Evolutionary conservation across 2,329 filamentous ascomycete species (phyloP).

Genomic region (Ophiostoma sp.): DNA sequence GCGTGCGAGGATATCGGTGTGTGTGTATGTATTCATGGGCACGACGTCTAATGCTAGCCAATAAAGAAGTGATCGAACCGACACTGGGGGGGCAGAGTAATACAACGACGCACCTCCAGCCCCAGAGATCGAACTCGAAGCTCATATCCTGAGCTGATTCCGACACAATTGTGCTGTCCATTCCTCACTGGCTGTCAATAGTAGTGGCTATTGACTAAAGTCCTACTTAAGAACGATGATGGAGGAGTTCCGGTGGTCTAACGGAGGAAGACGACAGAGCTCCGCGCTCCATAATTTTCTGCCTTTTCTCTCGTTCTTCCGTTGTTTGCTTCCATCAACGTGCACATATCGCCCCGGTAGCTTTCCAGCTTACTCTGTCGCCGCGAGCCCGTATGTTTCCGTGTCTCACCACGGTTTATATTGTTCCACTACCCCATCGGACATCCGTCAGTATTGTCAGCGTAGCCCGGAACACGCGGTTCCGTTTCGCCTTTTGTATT

Average conservation of each 20-base stretch:
- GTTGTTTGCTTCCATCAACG: not conserved
- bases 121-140: too few species aligned
- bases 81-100: not conserved
- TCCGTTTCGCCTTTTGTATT: not conserved
- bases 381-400: not conserved
- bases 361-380: not conserved
- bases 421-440: slow-evolving; percentile 13
- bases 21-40: not conserved
- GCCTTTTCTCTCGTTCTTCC: not conserved
- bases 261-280: not conserved
- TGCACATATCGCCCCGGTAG: not conserved
- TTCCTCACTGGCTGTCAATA: not conserved
- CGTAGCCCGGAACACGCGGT: not conserved
- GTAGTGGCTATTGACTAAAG: not conserved
- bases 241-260: slow-evolving; percentile 11
- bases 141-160: not conserved
- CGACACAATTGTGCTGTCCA: not conserved
- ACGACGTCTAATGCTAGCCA: not conserved
- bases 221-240: slow-evolving; percentile 13
- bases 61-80: not conserved
- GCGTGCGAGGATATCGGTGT: not conserved
- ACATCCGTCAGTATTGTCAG: slow-evolving; percentile 7
- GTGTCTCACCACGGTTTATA: not conserved
- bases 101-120: not conserved
- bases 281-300: not conserved